Evolutionary conservation across 257 asterid species (phyloP).

Genomic region (Solanum chmielewskii): DNA sequence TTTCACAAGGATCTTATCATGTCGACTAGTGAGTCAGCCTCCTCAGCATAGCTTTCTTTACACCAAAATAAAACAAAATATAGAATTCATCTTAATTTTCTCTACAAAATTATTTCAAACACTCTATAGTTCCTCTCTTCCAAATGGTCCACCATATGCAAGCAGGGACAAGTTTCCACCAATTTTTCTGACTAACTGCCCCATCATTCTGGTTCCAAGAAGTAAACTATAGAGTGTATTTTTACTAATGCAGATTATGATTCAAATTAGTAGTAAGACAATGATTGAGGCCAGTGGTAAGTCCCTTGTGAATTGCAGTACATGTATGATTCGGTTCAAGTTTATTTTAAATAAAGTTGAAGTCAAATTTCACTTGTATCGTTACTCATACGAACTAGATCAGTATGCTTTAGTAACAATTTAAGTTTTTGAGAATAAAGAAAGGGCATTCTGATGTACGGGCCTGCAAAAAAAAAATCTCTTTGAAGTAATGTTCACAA

Average conservation of each 20-base stretch:
- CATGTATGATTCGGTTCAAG: background rate
- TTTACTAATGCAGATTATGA: background rate
- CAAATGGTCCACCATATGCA: no score
- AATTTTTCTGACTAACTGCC: no score
- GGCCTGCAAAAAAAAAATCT: background rate
- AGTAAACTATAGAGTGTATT: background rate
- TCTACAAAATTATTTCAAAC: no score
- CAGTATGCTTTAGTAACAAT: background rate
- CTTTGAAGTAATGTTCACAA: background rate
- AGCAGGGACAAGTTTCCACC: no score
- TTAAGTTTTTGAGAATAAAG: background rate
- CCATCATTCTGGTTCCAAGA: background rate
- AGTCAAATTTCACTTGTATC: background rate
- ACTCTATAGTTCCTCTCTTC: no score
- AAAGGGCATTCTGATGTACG: background rate
- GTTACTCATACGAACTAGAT: background rate
- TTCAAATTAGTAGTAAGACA: background rate
- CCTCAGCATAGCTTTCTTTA: no score
- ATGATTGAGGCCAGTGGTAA: background rate
- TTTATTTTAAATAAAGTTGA: background rate
- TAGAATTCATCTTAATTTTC: no score
- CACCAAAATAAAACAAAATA: no score
- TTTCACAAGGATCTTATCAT: no score
- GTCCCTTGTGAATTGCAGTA: background rate
- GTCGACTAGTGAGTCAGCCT: no score